Base-by-base conservation (phyloP, 306 rosid genomes). In the Spatholobus suberectus region DNA sequence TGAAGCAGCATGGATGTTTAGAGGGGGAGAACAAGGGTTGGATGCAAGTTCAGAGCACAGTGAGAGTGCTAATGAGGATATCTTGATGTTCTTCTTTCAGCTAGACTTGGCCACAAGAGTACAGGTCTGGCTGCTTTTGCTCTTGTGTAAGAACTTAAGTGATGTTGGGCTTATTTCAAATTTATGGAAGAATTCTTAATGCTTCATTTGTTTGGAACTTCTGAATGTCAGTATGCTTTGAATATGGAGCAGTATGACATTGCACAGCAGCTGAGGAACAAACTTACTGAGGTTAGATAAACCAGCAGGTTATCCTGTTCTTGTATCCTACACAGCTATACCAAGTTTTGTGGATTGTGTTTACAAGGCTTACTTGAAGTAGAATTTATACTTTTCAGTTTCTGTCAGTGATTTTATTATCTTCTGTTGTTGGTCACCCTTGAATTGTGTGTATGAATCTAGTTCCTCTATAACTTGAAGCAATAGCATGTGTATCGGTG, bases 41-140 rank as follows among this genome's bases (percentile, higher is more conserved):
- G 95, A 89, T 85, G 94, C 97, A 58, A 87, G 87, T 84, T 79
- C 84, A 4, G 98, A 95, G 88, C 93, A 85, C 46, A 95, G 99
- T 55, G 98, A 93, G 85, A 93, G 88, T 77, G 94, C 97, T 57
- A 93, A 92, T 85, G 97, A 95, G 84, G 93, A 89, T 89, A 90
- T 95, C 35, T 89, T 95, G 91, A 77, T 93, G 82, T 93, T 95
- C 90, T 93, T 93, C 81, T 95, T 95, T 82, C 97, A 90, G 87
- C 76, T 93, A 8, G 99, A 95, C 86, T 87, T 93, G 73, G 97
- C 96, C 51, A 95, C 99, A 55, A 87, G 99, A 84, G 99, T 93
- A 23, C 99, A 93, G 98, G 99, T 95, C 38, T 68, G 78, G 12
- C 11, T 51, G 61, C 41, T 40, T 69, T 62, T 85, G 37, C 21